Evolutionary conservation across 1,284 basidiomycete genomes (phyloP), one percentile per base, ranked within the genome.

Genomic region (Mycena sp.): DNA sequence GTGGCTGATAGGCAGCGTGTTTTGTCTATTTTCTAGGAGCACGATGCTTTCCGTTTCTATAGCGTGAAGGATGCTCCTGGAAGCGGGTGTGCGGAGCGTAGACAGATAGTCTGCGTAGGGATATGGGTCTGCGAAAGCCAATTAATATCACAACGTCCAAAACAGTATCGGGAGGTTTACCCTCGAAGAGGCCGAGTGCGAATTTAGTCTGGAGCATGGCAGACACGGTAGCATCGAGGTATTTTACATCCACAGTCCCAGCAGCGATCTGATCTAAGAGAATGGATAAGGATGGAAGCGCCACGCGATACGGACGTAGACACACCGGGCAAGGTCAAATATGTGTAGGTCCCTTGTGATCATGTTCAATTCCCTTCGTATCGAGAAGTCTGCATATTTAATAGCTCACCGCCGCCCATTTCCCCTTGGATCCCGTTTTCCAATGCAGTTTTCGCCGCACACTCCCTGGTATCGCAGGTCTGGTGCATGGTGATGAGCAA

Each of bases 31-130:
- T 69, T 91, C 84, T 3, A 91, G 75, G 3, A 90, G 79, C 0
- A 91, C 84, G 28, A 91, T 88, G 10, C 81, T 77, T 69, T 90
- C 88, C 26, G 79, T 74, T 60, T 91, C 88, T 68, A 87, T 85
- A 21, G 81, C 73, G 48, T 85, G 83, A 19, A 88, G 75, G 6
- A 87, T 76, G 1, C 74, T 73, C 30, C 80, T 78, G 0, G 87
- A 87, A 19, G 77, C 74, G 3, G 84, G 77, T 1, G 86, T 89
- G 14, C 87, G 84, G 6, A 90, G 78, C 1, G 82, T 83, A 0
- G 81, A 78, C 12, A 78, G 64, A 64, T 88, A 90, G 71, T 90
- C 85, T 1, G 76, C 71, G 67, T 91, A 90, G 1, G 89, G 87
- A 69, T 89, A 90, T 0, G 88, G 88, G 69, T 87, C 87, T 89